Evolutionary conservation across 2,329 filamentous ascomycete genomes (phyloP), one percentile per base, ranked within the genome.

Genomic region (Fusarium penzigii): DNA sequence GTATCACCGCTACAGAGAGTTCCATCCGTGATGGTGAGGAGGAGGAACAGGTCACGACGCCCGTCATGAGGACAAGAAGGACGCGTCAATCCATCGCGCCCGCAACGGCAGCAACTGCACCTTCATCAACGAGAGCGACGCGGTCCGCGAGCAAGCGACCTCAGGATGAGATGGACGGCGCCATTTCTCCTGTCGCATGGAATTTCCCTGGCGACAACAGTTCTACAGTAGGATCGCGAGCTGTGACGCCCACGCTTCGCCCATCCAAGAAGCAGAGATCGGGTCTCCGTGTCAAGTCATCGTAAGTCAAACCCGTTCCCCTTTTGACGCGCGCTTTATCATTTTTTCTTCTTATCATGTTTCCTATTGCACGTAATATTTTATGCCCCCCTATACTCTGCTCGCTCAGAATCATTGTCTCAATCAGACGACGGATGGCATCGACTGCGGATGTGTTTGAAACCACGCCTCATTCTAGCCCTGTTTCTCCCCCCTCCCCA

Each of bases 221-320:
- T 71, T 68, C 77, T 68, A 55, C 75, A 64, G 71, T 76, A 43
- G 78, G 74, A 59, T 87, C 84, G 32, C 81, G 85, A 59, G 82
- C 83, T 50, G 81, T 76, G 49, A 88, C 85, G 32, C 85, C 85
- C 7, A 76, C 78, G 41, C 74, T 79, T 49, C 81, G 80, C 39
- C 77, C 82, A 32, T 71, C 75, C 53, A 86, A 86, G 76, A 86
- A 81, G 70, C 74, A 78, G 45, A 81, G 83, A 67, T 80, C 78
- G 48, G 84, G 84, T 39, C 77, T 83, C 53, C 84, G 86, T 60
- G 79, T 87, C 66, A 88, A 89, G 73, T 82, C 79, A 70, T 89
- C 86, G 86, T 87, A 75, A 81, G 84, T 85, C 56, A 61, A 55
- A 39, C 42, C 44, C 46, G 42, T 44, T 42, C 17, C 42, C 34